Evolutionary conservation across 1,284 basidiomycete genomes (phyloP).

Genomic region (Naganishia sp.): DNA sequence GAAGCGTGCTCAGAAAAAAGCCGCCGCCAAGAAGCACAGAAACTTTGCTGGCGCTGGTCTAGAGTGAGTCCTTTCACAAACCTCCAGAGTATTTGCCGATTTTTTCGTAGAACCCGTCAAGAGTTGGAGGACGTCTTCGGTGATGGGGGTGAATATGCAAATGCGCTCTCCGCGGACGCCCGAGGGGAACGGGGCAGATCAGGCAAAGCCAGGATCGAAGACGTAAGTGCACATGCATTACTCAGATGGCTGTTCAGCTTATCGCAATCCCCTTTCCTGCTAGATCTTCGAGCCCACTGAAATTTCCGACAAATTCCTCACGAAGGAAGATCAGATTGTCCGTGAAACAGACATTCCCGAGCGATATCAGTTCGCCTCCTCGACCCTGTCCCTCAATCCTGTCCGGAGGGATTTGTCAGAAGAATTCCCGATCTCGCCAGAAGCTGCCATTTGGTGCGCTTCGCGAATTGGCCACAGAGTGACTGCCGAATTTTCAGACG

Average conservation of each 20-base stretch:
- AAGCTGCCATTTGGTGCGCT: conserved; percentile 88
- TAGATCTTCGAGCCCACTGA: conserved; percentile 98
- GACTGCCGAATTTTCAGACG: conserved; percentile 60
- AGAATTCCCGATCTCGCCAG: conserved; percentile 57
- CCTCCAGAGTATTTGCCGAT: conserved; percentile 34
- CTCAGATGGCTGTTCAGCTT: too few relatives aligned
- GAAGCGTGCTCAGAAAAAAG: conserved; percentile 69
- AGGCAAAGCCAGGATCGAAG: conserved; percentile 78
- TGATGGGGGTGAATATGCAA: conserved; percentile 93
- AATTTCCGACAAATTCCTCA: conserved; percentile 86
- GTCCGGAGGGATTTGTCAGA: conserved; percentile 64
- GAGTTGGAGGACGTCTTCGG: conserved; percentile 97
- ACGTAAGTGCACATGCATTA: conserved; percentile 62
- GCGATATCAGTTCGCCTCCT: conserved; percentile 91
- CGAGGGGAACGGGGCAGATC: conserved; percentile 58
- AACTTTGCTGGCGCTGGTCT: conserved; percentile 84
- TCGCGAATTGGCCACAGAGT: conserved; percentile 78
- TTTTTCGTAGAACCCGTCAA: conserved; percentile 76
- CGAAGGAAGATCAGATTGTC: conserved; percentile 92
- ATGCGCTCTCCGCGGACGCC: conserved; percentile 77
- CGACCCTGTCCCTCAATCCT: conserved; percentile 70
- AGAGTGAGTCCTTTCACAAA: conserved; percentile 60
- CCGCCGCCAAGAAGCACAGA: conserved; percentile 67
- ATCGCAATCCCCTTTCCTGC: neutral
- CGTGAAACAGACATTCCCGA: conserved; percentile 90